phyloP scores from a whole-genome alignment of 2,329 filamentous ascomycete species.

The Nemania diffusa region DNA sequence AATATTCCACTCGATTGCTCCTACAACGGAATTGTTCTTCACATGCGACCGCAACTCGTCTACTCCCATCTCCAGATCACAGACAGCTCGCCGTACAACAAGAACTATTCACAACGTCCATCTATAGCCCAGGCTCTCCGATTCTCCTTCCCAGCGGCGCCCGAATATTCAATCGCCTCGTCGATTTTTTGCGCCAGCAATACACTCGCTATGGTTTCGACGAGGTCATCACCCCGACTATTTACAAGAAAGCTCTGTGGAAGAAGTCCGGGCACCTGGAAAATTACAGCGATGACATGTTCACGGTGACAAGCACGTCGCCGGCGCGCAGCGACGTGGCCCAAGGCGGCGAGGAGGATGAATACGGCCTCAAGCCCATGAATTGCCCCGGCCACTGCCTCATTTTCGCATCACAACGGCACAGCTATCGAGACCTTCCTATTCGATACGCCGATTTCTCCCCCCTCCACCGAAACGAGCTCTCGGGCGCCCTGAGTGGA shows the following conservation, averaged over 20 bases:
- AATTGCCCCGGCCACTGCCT: conserved; percentile 96
- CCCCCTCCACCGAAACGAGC: conserved; percentile 93
- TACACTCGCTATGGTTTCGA: conserved; percentile 87
- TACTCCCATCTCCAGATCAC: conserved; percentile 60
- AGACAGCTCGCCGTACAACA: conserved; percentile 71
- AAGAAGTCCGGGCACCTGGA: conserved; percentile 86
- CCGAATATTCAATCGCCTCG: conserved; percentile 83
- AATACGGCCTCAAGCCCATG: conserved; percentile 87
- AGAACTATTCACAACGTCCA: conserved; percentile 80
- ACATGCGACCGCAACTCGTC: conserved; percentile 39
- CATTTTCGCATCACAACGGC: conserved; percentile 83
- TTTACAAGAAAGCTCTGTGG: conserved; percentile 91
- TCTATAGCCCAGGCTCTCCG: conserved; percentile 85
- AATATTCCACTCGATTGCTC: conserved; percentile 12
- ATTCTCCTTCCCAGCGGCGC: conserved; percentile 86
- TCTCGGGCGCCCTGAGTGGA: conserved; percentile 89
- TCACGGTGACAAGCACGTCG: conserved; percentile 74
- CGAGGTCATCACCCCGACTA: conserved; percentile 88
- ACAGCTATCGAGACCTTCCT: conserved; percentile 89
- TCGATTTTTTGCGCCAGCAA: conserved; percentile 83
- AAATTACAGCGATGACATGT: conserved; percentile 94
- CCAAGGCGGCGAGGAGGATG: conserved; percentile 47
- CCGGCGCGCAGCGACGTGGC: conserved; percentile 51
- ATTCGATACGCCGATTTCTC: conserved; percentile 96
- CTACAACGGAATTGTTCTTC: conserved; percentile 45